Percentiles rank a stretch among this genome's conserved stretches.
Conservation (phyloP, 345 rosid species). For the Hypericum perforatum region DNA sequence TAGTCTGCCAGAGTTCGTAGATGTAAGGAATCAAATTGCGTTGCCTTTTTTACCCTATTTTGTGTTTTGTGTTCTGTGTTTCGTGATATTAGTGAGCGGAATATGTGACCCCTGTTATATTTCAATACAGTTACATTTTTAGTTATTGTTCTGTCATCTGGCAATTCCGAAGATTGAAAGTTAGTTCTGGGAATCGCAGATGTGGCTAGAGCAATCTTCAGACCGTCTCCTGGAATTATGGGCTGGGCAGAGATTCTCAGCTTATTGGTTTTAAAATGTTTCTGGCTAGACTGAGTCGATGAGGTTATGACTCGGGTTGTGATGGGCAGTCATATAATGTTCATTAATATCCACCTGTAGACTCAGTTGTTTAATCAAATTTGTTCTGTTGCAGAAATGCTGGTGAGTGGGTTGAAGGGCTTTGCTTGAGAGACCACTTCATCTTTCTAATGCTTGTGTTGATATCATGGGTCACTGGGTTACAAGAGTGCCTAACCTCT, state of each 20-base stretch:
- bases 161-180: slow-evolving; percentile 45
- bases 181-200: slow-evolving; percentile 78
- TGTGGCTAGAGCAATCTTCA: slow-evolving; percentile 56
- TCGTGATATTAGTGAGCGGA: neutral
- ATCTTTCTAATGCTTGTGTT: slow-evolving; percentile 43
- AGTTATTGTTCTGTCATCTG: slow-evolving; percentile 25
- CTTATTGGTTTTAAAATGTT: slow-evolving; percentile 39
- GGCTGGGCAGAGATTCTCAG: slow-evolving; percentile 57
- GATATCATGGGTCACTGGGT: slow-evolving; percentile 29
- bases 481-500: slow-evolving; percentile 17
- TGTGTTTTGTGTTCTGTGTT: too few species aligned
- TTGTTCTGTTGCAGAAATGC: slow-evolving; percentile 66
- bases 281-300: slow-evolving; percentile 31
- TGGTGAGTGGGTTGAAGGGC: slow-evolving; percentile 42
- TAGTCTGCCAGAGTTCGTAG: too few species aligned
- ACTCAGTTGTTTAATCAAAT: slow-evolving; percentile 35
- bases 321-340: slow-evolving; percentile 29
- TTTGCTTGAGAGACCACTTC: slow-evolving; percentile 45
- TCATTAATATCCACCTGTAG: slow-evolving; percentile 25
- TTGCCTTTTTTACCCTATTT: too few species aligned
- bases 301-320: slow-evolving; percentile 42
- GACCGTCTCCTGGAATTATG: slow-evolving; percentile 54
- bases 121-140: slow-evolving; percentile 1
- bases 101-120: slow-evolving; percentile 11
- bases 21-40: too few species aligned